phyloP scores from a whole-genome alignment of 2,329 filamentous ascomycete genomes.

The Aspergillus fischeri region DNA sequence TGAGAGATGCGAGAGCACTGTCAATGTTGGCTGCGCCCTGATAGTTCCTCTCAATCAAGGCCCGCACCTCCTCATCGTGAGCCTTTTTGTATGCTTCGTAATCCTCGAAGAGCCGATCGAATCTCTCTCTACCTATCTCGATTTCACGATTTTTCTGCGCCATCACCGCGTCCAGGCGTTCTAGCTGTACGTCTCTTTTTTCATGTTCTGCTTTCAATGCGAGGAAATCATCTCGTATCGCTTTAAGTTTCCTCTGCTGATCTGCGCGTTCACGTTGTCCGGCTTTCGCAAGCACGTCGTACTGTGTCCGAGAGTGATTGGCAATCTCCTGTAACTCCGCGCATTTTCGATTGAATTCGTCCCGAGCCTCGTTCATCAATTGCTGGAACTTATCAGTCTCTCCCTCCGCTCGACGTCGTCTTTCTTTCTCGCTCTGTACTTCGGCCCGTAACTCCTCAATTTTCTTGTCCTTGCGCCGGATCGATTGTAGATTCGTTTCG shows the following conservation, averaged over 20 bases:
- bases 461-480: slow-evolving; percentile 45
- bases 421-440: slow-evolving; percentile 39
- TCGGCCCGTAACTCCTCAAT: slow-evolving; percentile 44
- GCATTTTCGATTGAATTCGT: slow-evolving; percentile 37
- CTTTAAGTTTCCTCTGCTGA: slow-evolving; percentile 36
- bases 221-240: slow-evolving; percentile 32
- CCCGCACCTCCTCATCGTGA: slow-evolving; percentile 38
- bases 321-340: slow-evolving; percentile 38
- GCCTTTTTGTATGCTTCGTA: slow-evolving; percentile 42
- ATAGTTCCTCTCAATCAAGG: slow-evolving; percentile 27
- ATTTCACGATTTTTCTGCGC: slow-evolving; percentile 45
- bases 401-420: slow-evolving; percentile 39
- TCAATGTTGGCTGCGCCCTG: slow-evolving; percentile 32
- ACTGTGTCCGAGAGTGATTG: slow-evolving; percentile 38
- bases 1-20: slow-evolving; percentile 36
- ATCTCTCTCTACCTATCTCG: slow-evolving; percentile 36
- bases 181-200: slow-evolving; percentile 33
- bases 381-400: slow-evolving; percentile 35
- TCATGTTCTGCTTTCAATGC: slow-evolving; percentile 33
- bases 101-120: slow-evolving; percentile 35
- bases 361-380: slow-evolving; percentile 37
- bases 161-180: slow-evolving; percentile 42
- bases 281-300: slow-evolving; percentile 40
- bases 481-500: slow-evolving; percentile 44
- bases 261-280: slow-evolving; percentile 40